Percentiles rank a stretch among this genome's conserved stretches.
Conservation (phyloP, 148 eudicot species). For the Vaccinium darrowii region DNA sequence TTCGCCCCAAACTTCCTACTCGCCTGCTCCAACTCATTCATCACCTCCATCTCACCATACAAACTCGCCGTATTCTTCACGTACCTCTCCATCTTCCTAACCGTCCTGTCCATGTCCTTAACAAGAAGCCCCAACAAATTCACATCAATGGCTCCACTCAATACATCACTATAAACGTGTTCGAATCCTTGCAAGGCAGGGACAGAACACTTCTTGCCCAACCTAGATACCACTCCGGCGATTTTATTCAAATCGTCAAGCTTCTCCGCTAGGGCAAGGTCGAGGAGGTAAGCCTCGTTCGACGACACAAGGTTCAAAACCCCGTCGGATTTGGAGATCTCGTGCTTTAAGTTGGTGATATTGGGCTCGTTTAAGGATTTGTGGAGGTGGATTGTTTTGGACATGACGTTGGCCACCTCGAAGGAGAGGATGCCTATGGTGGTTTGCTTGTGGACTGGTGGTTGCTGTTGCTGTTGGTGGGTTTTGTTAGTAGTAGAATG, state of each 20-base stretch:
- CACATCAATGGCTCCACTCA: constrained; percentile 53
- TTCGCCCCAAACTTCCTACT: constrained; percentile 61
- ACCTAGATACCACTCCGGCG: constrained; percentile 70
- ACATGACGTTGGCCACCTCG: constrained; percentile 93
- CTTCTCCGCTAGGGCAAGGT: constrained; percentile 63
- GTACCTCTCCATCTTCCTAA: constrained; percentile 76
- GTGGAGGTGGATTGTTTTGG: constrained; percentile 65
- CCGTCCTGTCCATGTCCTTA: constrained; percentile 84
- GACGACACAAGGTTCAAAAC: constrained; percentile 49
- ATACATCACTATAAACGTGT: constrained; percentile 77
- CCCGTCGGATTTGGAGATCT: constrained; percentile 65
- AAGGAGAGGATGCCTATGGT: constrained; percentile 74
- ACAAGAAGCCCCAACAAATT: constrained; percentile 62
- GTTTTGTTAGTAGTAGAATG: not conserved
- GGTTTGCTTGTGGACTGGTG: constrained; percentile 28
- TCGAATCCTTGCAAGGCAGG: constrained; percentile 74
- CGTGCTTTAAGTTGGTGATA: constrained; percentile 49
- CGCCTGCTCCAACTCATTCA: constrained; percentile 67
- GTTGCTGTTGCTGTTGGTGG: constrained; percentile 17
- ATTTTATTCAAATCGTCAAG: constrained; percentile 66
- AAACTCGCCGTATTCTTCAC: constrained; percentile 57
- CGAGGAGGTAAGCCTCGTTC: constrained; percentile 54
- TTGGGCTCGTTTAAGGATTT: constrained; percentile 58
- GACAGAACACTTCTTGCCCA: constrained; percentile 69
- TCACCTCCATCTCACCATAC: constrained; percentile 68